phyloP scores from a whole-genome alignment of 1,284 basidiomycete species.

The Ceratobasidium sp. region DNA sequence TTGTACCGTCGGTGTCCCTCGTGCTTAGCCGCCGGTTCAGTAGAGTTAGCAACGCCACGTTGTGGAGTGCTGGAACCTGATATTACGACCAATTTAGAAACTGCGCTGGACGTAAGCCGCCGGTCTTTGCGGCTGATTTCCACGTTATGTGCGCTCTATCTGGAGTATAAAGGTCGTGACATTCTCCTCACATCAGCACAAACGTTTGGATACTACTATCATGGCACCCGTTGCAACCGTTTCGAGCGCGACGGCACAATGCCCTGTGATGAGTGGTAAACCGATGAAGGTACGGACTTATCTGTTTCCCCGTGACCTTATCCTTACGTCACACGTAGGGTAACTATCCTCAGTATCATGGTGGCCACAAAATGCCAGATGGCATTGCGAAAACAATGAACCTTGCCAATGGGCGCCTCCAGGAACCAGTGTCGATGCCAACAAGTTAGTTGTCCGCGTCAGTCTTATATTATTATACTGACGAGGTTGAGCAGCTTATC shows the following conservation, averaged over 20 bases:
- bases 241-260: constrained; percentile 22
- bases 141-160: neutral
- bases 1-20: constrained; percentile 29
- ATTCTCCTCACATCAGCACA: neutral
- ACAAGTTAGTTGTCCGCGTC: constrained; percentile 5
- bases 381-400: constrained; percentile 28
- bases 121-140: constrained; percentile 1
- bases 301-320: neutral
- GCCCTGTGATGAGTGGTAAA: constrained; percentile 33
- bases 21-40: constrained; percentile 36
- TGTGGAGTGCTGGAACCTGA: constrained; percentile 13
- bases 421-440: constrained; percentile 30
- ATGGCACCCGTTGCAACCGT: constrained; percentile 40
- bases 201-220: neutral
- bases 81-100: neutral
- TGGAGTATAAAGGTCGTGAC: constrained; percentile 16
- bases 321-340: constrained; percentile 1
- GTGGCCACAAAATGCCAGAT: constrained; percentile 13
- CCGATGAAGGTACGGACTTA: constrained; percentile 15
- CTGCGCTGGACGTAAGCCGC: neutral
- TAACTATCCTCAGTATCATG: constrained; percentile 34
- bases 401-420: constrained; percentile 14
- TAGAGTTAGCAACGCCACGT: constrained; percentile 22
- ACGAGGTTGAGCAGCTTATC: neutral
- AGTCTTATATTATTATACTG: neutral